These are phyloP conservation scores for Biscogniauxia marginata DNA, from an alignment of 2,329 filamentous ascomycete species.

Conservation along the genomic window DNA sequence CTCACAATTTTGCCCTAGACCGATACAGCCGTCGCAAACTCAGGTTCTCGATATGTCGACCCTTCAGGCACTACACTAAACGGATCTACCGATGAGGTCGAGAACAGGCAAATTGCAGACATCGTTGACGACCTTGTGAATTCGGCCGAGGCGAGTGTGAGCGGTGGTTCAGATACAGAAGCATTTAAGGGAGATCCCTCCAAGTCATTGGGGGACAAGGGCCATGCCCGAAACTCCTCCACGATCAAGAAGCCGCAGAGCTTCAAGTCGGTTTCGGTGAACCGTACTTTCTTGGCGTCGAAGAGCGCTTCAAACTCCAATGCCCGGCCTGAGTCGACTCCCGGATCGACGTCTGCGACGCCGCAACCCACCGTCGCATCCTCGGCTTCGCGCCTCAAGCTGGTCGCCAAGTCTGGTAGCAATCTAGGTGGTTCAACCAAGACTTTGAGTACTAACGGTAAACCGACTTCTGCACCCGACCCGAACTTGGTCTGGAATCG, in stretches of 20 bases:
- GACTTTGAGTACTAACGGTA: constrained; percentile 53
- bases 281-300: constrained; percentile 77
- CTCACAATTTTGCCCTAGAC: constrained; percentile 11
- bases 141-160: constrained; percentile 67
- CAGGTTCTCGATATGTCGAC: constrained; percentile 48
- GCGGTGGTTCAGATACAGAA: constrained; percentile 76
- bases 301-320: constrained; percentile 53
- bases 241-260: constrained; percentile 70
- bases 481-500: constrained; percentile 83
- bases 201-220: constrained; percentile 56
- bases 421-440: constrained; percentile 53
- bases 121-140: constrained; percentile 58
- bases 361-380: constrained; percentile 47
- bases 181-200: constrained; percentile 58
- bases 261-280: constrained; percentile 84
- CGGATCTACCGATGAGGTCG: constrained; percentile 52
- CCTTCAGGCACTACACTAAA: constrained; percentile 46
- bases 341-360: constrained; percentile 44
- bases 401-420: constrained; percentile 73
- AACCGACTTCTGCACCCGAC: constrained; percentile 63
- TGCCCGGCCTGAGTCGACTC: constrained; percentile 48
- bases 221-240: constrained; percentile 57
- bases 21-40: constrained; percentile 35
- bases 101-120: constrained; percentile 56
- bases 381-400: constrained; percentile 62